phyloP scores from a whole-genome alignment of 2,329 filamentous ascomycete genomes.

The Penicillium sumatraense region DNA sequence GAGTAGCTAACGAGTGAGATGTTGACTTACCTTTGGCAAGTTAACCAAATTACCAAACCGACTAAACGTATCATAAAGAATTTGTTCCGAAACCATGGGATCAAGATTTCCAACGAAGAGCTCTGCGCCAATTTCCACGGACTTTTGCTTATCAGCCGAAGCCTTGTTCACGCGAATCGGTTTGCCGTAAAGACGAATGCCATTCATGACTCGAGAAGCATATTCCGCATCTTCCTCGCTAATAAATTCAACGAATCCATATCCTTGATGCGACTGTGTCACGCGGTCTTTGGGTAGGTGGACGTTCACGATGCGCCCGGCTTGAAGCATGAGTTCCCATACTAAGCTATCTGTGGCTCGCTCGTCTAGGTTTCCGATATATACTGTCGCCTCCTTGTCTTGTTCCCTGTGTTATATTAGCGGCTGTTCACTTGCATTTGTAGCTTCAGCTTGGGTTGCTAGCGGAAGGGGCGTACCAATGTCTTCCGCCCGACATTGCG shows the following conservation, averaged over 20 bases:
- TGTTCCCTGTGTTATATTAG: conserved; percentile 93
- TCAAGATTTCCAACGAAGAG: conserved; percentile 97
- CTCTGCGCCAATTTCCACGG: conserved; percentile 91
- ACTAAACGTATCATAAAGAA: conserved; percentile 92
- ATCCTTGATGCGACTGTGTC: conserved; percentile 94
- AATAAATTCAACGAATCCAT: conserved; percentile 98
- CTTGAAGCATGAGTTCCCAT: conserved; percentile 98
- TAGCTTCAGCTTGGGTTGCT: conserved; percentile 17
- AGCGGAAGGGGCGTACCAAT: conserved; percentile 62
- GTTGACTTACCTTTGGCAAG: conserved; percentile 76
- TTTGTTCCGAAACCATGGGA: conserved; percentile 91
- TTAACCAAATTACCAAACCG: conserved; percentile 86
- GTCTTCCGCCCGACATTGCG: conserved; percentile 71
- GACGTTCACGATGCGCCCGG: conserved; percentile 95
- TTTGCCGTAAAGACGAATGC: conserved; percentile 89
- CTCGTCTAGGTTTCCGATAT: conserved; percentile 98
- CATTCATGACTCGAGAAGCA: conserved; percentile 94
- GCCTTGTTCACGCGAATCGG: conserved; percentile 96
- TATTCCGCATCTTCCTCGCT: conserved; percentile 96
- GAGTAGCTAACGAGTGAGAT: too few relatives aligned
- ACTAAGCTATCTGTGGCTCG: conserved; percentile 87
- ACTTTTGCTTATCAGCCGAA: conserved; percentile 90
- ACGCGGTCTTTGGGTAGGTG: conserved; percentile 98
- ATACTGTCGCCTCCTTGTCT: conserved; percentile 97
- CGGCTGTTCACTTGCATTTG: too few relatives aligned